Evolutionary conservation across 1,284 basidiomycete species (phyloP).

Genomic region (Ceratobasidium sp.): DNA sequence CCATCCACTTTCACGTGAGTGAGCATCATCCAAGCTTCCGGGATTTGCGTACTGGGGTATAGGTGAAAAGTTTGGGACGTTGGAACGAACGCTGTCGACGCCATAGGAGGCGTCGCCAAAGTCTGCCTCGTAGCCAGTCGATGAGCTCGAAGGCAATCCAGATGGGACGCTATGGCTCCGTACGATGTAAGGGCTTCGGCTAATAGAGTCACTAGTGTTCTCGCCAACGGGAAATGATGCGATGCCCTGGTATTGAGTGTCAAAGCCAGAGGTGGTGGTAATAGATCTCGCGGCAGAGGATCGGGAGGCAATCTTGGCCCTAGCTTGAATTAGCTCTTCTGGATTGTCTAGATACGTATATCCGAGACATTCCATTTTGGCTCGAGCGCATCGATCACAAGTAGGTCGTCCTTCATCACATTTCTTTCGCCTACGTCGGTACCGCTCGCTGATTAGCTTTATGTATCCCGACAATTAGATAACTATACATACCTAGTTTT

Average conservation of each 20-base stretch:
- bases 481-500: constrained; percentile 21
- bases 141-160: not conserved
- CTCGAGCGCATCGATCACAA: constrained; percentile 4
- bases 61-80: not conserved
- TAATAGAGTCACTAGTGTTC: not conserved
- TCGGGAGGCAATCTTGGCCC: constrained; percentile 11
- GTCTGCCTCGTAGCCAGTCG: not conserved
- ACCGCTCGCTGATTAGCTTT: not conserved
- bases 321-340: not conserved
- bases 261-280: not conserved
- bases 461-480: too few species aligned
- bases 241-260: not conserved
- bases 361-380: constrained; percentile 15
- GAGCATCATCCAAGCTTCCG: not conserved
- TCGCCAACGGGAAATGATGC: not conserved
- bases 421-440: constrained; percentile 7
- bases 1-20: not conserved
- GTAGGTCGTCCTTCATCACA: constrained; percentile 13
- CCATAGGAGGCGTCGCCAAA: not conserved
- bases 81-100: not conserved
- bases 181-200: not conserved
- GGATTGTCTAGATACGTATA: constrained; percentile 18
- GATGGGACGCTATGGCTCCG: not conserved
- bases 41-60: not conserved
- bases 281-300: not conserved